Evolutionary conservation across 306 rosid species (phyloP).

Genomic region (Ochetophila trinervis): DNA sequence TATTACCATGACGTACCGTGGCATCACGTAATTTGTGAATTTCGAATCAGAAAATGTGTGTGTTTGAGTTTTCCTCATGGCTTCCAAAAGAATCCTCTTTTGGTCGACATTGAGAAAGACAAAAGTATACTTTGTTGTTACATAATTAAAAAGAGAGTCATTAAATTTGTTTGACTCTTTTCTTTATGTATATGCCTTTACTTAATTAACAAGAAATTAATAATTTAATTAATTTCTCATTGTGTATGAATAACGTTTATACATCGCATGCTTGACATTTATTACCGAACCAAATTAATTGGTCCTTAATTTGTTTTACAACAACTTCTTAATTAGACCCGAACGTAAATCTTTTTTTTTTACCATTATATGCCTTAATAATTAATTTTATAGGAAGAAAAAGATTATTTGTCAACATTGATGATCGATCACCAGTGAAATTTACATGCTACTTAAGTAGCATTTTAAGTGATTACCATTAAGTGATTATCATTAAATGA

Average conservation of each 20-base stretch:
- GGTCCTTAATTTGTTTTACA: background rate
- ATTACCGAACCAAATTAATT: constrained; percentile 6
- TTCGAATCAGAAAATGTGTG: constrained; percentile 14
- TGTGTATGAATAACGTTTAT: constrained; percentile 48
- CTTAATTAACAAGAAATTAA: constrained; percentile 42
- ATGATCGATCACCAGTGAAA: too few relatives aligned
- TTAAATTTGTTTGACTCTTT: constrained; percentile 38
- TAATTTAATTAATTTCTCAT: background rate
- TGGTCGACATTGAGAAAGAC: constrained; percentile 38
- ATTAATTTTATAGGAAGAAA: too few relatives aligned
- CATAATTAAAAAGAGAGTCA: constrained; percentile 40
- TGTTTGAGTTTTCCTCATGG: constrained; percentile 29
- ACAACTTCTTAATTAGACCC: constrained; percentile 25
- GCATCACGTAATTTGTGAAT: constrained; percentile 30
- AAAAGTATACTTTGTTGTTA: constrained; percentile 29
- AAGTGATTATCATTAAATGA: too few relatives aligned
- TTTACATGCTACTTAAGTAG: too few relatives aligned
- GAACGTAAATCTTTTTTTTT: background rate
- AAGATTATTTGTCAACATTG: too few relatives aligned
- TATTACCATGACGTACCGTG: constrained; percentile 33
- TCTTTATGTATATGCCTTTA: constrained; percentile 14
- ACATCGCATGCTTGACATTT: constrained; percentile 38
- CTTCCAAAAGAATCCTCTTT: constrained; percentile 37
- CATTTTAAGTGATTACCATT: too few relatives aligned
- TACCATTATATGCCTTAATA: too few relatives aligned